phyloP scores from a whole-genome alignment of 257 asterid species.

The Catharanthus roseus region DNA sequence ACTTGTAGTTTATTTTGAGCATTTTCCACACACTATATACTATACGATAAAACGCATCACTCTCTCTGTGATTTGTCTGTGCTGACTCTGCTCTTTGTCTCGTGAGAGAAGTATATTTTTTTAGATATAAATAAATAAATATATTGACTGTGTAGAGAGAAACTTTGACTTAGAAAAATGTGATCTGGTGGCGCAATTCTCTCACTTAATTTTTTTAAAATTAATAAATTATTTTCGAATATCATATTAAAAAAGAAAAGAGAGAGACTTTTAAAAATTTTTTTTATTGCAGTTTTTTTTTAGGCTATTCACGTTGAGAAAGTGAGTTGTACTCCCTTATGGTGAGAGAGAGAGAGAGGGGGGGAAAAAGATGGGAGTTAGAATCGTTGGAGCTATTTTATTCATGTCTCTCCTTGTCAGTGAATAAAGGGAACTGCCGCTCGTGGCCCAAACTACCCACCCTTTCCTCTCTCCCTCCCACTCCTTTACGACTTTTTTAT shows the following conservation, averaged over 20 bases:
- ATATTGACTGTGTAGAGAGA: conserved; percentile 37
- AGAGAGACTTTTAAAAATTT: conserved; percentile 21
- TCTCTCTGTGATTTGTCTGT: background rate
- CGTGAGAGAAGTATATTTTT: conserved; percentile 23
- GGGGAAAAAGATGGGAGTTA: background rate
- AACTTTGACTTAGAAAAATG: too few relatives aligned
- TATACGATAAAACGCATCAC: background rate
- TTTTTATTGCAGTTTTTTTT: background rate
- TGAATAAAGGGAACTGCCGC: conserved; percentile 23
- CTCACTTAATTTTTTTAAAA: too few relatives aligned
- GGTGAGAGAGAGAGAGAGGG: too few relatives aligned
- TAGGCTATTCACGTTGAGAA: background rate
- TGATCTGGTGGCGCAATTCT: too few relatives aligned
- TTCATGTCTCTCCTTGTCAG: conserved; percentile 19
- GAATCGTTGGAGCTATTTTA: background rate
- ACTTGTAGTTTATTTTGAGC: too few relatives aligned
- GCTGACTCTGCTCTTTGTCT: conserved; percentile 1
- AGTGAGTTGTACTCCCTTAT: too few relatives aligned
- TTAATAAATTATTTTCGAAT: too few relatives aligned
- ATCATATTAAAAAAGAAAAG: too few relatives aligned
- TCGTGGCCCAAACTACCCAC: conserved; percentile 7
- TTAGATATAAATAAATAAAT: conserved; percentile 15
- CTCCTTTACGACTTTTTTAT: background rate
- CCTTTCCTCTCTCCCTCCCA: background rate
- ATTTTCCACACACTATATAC: background rate